Evolutionary conservation across 306 rosid species (phyloP).

Genomic region (Urtica urens): DNA sequence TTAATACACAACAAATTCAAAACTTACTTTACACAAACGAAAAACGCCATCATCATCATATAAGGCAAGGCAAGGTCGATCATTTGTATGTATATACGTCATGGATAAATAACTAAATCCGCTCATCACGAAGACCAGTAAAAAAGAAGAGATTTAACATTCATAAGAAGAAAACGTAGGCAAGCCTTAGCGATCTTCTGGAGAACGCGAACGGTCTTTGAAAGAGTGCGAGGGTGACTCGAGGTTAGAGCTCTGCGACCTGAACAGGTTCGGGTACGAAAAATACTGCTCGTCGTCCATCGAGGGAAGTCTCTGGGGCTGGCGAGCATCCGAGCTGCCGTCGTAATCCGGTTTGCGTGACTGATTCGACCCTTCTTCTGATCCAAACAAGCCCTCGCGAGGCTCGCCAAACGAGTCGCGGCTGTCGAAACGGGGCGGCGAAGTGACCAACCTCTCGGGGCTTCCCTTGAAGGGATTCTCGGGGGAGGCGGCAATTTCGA

Average conservation of each 20-base stretch:
- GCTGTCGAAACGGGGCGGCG: constrained; percentile 20
- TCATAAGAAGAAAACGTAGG: neutral
- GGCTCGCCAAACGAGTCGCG: constrained; percentile 20
- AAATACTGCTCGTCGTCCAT: constrained; percentile 72
- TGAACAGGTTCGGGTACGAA: constrained; percentile 72
- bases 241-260: constrained; percentile 38
- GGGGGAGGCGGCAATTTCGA: constrained; percentile 26
- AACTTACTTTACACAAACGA: constrained; percentile 1
- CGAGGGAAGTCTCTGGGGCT: constrained; percentile 56
- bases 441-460: constrained; percentile 42
- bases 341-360: constrained; percentile 28
- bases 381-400: constrained; percentile 19
- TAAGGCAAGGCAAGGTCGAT: constrained; percentile 6
- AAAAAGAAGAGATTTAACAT: neutral
- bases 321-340: constrained; percentile 31
- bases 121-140: constrained; percentile 20
- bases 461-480: constrained; percentile 27
- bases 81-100: neutral
- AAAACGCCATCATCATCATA: neutral
- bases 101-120: too few species aligned
- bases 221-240: constrained; percentile 38
- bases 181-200: constrained; percentile 24
- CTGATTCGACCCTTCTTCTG: constrained; percentile 31
- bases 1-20: constrained; percentile 15
- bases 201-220: constrained; percentile 27